phyloP scores from a whole-genome alignment of 1,139 yeast genomes.

The Candida sanyaensis region DNA sequence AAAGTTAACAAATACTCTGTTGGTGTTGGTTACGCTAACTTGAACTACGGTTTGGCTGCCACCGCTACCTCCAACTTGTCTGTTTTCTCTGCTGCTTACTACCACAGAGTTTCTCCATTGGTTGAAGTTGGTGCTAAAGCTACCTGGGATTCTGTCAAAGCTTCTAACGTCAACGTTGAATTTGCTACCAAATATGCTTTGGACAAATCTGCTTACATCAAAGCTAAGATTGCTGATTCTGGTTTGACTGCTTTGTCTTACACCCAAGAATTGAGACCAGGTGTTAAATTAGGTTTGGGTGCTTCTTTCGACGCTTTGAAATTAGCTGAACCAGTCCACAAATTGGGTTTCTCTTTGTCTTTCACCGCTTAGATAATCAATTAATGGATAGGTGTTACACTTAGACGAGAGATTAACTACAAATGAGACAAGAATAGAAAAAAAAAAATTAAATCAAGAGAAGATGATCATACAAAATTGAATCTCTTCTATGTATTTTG shows the following conservation, averaged over 20 bases:
- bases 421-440: background rate
- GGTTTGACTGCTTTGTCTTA: constrained; percentile 94
- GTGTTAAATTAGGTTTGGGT: constrained; percentile 97
- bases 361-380: constrained; percentile 69
- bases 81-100: constrained; percentile 93
- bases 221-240: constrained; percentile 96
- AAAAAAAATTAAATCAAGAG: constrained; percentile 3
- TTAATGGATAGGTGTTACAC: background rate
- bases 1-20: constrained; percentile 92
- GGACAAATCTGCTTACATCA: constrained; percentile 84
- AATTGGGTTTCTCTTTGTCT: constrained; percentile 92
- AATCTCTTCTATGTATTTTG: background rate
- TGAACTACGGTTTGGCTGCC: constrained; percentile 84
- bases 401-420: background rate
- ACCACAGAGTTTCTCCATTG: constrained; percentile 88
- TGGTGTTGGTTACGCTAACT: constrained; percentile 91
- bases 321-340: constrained; percentile 96
- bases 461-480: background rate
- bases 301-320: constrained; percentile 95
- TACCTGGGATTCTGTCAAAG: constrained; percentile 82
- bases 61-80: constrained; percentile 89
- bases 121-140: constrained; percentile 99
- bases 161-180: constrained; percentile 77
- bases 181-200: constrained; percentile 94
- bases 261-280: constrained; percentile 95